These are phyloP conservation scores for Phlyctochytrium bullatum DNA, from an alignment of 192 early-diverging fungal genomes.

Conservation along the genomic window DNA sequence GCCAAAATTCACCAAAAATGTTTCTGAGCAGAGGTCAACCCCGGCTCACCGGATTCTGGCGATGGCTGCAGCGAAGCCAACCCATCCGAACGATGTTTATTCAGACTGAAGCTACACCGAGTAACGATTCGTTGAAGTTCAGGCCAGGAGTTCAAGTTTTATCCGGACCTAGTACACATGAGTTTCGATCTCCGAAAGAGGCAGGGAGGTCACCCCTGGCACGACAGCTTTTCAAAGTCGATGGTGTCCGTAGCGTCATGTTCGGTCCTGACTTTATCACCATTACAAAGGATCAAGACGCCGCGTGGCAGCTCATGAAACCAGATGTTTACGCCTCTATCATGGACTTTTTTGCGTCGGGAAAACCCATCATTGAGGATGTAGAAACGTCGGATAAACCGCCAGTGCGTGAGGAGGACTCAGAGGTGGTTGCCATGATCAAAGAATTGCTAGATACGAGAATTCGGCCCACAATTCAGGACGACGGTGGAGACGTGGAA, in stretches of 20 bases:
- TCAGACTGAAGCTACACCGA: constrained; percentile 85
- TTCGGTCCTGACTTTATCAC: constrained; percentile 95
- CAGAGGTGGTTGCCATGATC: constrained; percentile 95
- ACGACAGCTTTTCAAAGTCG: constrained; percentile 85
- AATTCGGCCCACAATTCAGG: constrained; percentile 94
- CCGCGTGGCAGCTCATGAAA: constrained; percentile 97
- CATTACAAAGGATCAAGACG: constrained; percentile 83
- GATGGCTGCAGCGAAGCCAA: too few relatives aligned
- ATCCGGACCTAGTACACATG: constrained; percentile 53
- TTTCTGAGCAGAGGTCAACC: too few relatives aligned
- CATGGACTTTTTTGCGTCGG: constrained; percentile 84
- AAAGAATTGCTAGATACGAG: constrained; percentile 96
- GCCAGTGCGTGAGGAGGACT: constrained; percentile 72
- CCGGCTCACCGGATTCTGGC: too few relatives aligned
- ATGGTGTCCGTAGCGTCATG: constrained; percentile 87
- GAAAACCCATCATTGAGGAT: constrained; percentile 64
- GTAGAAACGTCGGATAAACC: constrained; percentile 49
- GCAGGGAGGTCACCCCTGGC: constrained; percentile 78
- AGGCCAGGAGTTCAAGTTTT: constrained; percentile 89
- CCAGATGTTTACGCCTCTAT: constrained; percentile 95
- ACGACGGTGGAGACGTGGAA: constrained; percentile 98
- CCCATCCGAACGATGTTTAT: constrained; percentile 48
- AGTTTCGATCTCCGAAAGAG: constrained; percentile 78
- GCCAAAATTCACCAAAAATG: too few relatives aligned
- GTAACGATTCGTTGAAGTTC: constrained; percentile 94